A percentile compares a stretch with the other conserved stretches of the same genome.
phyloP scores from a whole-genome alignment of 2,329 filamentous ascomycete genomes.

The Fusarium pseudoanthophilum region DNA sequence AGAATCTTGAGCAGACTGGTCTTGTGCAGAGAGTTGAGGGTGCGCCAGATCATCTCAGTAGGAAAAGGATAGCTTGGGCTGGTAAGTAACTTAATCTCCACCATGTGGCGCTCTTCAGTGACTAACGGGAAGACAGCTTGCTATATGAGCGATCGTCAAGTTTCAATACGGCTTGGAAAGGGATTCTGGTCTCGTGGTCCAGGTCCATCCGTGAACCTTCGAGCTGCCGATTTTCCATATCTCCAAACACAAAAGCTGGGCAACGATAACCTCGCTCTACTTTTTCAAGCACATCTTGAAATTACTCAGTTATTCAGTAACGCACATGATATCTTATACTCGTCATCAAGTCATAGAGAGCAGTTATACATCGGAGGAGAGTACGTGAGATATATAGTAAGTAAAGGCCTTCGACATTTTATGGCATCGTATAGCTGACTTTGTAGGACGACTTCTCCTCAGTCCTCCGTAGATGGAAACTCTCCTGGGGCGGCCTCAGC shows the following conservation, averaged over 20 bases:
- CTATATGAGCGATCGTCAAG: slow-evolving; percentile 74
- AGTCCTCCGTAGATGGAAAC: slow-evolving; percentile 76
- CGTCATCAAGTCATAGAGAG: slow-evolving; percentile 74
- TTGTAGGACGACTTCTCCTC: slow-evolving; percentile 72
- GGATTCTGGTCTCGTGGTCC: slow-evolving; percentile 80
- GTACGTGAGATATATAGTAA: slow-evolving; percentile 75
- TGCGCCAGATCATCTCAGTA: slow-evolving; percentile 68
- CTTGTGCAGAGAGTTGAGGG: slow-evolving; percentile 69
- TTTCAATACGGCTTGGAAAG: slow-evolving; percentile 76
- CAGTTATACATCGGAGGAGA: slow-evolving; percentile 76
- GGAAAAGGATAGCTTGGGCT: slow-evolving; percentile 75
- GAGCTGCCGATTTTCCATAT: slow-evolving; percentile 74
- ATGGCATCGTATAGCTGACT: not conserved
- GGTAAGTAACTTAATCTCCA: slow-evolving; percentile 46
- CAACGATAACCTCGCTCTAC: slow-evolving; percentile 73
- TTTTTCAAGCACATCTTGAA: slow-evolving; percentile 78
- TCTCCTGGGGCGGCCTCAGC: slow-evolving; percentile 72
- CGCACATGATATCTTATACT: slow-evolving; percentile 78
- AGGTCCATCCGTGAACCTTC: slow-evolving; percentile 71
- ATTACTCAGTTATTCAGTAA: slow-evolving; percentile 78
- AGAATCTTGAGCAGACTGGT: slow-evolving; percentile 75
- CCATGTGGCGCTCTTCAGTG: accelerated
- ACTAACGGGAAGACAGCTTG: slow-evolving; percentile 54
- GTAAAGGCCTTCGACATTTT: not conserved
- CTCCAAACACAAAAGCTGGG: slow-evolving; percentile 67